Base-by-base conservation (phyloP, 768 basidiomycete genomes). In the Tubosaeta sp. region DNA sequence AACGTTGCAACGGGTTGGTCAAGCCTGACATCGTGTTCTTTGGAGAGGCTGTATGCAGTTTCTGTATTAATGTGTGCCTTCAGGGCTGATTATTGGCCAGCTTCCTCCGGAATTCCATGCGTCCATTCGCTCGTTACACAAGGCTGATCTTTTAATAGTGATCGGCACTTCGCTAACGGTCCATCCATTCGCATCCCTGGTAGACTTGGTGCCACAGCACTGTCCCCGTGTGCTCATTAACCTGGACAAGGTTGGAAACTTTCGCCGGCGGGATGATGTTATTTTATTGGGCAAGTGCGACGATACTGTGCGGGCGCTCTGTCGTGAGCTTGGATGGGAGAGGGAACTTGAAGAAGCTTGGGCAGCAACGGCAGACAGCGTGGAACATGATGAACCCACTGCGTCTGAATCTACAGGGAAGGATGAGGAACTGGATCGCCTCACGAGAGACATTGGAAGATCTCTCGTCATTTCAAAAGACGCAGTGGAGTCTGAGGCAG, bases 1-100 rank as follows among this genome's bases (percentile, higher is more conserved):
- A 74, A 32, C 50, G 60, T 19, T 93, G 92, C 57, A 73, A 71
- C 1, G 91, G 91, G 0, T 74, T 91, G 35, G 84, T 94, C 14
- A 93, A 95, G 68, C 92, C 92, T n/a, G 89, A 95, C 62, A 95
- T 95, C 39, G 90, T 95, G 12, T 95, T 95, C 71, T 95, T 95
- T 61, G 92, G 94, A 22, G 88, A 92, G 70, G 64, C 76, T 34
- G 85, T 88, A 63, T 31, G 83, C 71, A 14, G 32, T n/a, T 16
- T 41, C 32, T 13, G 13, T 42, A 29, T 49, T 11, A 19, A 43
- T 38, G 13, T 3, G 39, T 33, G 34, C 7, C 31, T 43, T 25
- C 46, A 9, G 17, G 14, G 48, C 51, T 46, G 27, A 61, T 26
- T 33, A 16, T 38, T 42, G 22, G n/a, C 31, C 58, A 91, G 91